These are phyloP conservation scores for Peronospora tabacina DNA, from an alignment of 352 stramenopile genomes.

Conservation along the genomic window DNA sequence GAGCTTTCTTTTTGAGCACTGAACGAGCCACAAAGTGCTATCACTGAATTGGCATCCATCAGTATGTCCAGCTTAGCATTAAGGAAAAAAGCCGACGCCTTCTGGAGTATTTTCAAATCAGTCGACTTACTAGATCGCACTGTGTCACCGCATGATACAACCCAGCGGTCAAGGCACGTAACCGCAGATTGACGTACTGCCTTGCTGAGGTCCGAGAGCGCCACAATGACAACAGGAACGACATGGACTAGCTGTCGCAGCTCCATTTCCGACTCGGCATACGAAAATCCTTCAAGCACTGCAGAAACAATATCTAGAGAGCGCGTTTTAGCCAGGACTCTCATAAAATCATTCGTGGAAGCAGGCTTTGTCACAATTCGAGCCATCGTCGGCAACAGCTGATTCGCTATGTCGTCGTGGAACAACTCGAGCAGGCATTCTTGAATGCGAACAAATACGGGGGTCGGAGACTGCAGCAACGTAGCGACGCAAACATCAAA, in stretches of 20 bases:
- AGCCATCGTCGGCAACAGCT: slow-evolving; percentile 60
- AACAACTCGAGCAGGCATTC: slow-evolving; percentile 46
- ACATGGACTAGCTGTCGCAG: slow-evolving; percentile 37
- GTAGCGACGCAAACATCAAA: slow-evolving; percentile 61
- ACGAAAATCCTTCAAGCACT: slow-evolving; percentile 45
- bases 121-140: slow-evolving; percentile 16
- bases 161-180: slow-evolving; percentile 50
- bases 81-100: slow-evolving; percentile 40
- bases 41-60: slow-evolving; percentile 59
- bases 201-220: slow-evolving; percentile 40
- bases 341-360: slow-evolving; percentile 31
- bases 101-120: slow-evolving; percentile 28
- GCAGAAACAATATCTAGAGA: slow-evolving; percentile 61
- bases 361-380: slow-evolving; percentile 33
- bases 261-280: slow-evolving; percentile 35
- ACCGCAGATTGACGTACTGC: slow-evolving; percentile 55
- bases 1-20: slow-evolving; percentile 23
- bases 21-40: slow-evolving; percentile 45
- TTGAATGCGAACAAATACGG: slow-evolving; percentile 63
- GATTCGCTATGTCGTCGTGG: slow-evolving; percentile 34
- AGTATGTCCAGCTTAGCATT: slow-evolving; percentile 63
- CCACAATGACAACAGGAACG: slow-evolving; percentile 61
- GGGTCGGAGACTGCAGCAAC: slow-evolving; percentile 50
- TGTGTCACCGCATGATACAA: slow-evolving; percentile 24
- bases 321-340: slow-evolving; percentile 47